Evolutionary conservation across 192 early-diverging fungal species (phyloP).

Genomic region (Helicostylum pulchrum): DNA sequence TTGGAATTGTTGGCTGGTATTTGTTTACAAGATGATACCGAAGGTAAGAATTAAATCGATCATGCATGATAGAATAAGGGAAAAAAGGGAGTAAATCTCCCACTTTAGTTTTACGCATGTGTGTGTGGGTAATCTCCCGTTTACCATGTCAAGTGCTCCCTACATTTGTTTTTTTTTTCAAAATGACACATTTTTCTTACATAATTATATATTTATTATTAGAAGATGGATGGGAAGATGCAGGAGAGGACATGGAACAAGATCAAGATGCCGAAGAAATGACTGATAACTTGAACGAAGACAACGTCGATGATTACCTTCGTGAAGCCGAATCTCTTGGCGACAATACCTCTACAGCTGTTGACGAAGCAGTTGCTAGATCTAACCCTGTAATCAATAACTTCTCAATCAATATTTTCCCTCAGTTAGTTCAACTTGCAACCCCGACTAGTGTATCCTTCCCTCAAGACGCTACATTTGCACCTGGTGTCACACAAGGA

Average conservation of each 20-base stretch:
- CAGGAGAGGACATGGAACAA: constrained; percentile 38
- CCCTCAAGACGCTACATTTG: constrained; percentile 35
- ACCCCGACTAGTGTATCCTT: constrained; percentile 50
- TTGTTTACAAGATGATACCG: constrained; percentile 61
- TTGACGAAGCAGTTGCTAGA: constrained; percentile 24
- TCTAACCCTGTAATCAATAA: constrained; percentile 46
- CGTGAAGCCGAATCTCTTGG: constrained; percentile 27
- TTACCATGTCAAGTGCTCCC: background rate
- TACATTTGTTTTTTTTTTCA: background rate
- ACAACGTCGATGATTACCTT: constrained; percentile 28
- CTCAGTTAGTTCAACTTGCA: constrained; percentile 45
- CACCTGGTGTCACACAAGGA: constrained; percentile 41
- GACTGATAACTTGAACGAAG: constrained; percentile 39
- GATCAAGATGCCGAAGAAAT: constrained; percentile 48
- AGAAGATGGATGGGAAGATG: constrained; percentile 46
- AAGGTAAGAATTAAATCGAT: constrained; percentile 22
- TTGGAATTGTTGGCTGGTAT: constrained; percentile 85
- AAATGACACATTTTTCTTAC: background rate
- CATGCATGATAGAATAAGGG: background rate
- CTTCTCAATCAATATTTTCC: constrained; percentile 46
- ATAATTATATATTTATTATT: constrained; percentile 2
- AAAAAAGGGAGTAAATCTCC: background rate
- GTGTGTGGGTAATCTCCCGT: too few species aligned
- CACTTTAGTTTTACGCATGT: too few species aligned
- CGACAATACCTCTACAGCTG: constrained; percentile 34